Percentiles rank a stretch among this genome's conserved stretches.
Conservation (phyloP, 176 grass and related monocot genomes). For the Pontederia paniculata region DNA sequence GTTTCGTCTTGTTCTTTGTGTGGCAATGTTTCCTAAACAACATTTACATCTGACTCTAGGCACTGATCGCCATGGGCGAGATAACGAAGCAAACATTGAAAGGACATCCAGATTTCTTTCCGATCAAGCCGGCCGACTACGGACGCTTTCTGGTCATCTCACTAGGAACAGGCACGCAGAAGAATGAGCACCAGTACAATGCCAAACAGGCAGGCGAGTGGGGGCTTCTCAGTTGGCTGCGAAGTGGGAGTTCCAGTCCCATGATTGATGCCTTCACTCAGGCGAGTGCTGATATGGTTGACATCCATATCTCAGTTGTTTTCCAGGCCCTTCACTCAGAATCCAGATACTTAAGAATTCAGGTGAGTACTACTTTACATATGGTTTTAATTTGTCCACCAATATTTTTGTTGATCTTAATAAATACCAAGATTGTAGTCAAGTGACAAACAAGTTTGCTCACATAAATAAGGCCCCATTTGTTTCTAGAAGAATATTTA, state of each 20-base stretch:
- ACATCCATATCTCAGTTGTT: slow-evolving; percentile 25
- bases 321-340: slow-evolving; percentile 25
- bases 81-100: too few relatives aligned
- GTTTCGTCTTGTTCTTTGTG: neutral
- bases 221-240: slow-evolving; percentile 43
- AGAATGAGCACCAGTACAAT: slow-evolving; percentile 25
- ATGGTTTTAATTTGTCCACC: too few relatives aligned
- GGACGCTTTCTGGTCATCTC: slow-evolving; percentile 41
- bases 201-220: slow-evolving; percentile 28
- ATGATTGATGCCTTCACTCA: slow-evolving; percentile 35
- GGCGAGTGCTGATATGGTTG: slow-evolving; percentile 36
- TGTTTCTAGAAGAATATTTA: too few relatives aligned
- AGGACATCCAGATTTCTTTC: too few relatives aligned
- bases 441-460: too few relatives aligned
- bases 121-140: slow-evolving; percentile 36
- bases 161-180: slow-evolving; percentile 26
- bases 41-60: neutral
- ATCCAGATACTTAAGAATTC: slow-evolving; percentile 25
- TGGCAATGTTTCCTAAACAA: neutral
- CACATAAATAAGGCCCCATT: too few relatives aligned
- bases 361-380: slow-evolving; percentile 2
- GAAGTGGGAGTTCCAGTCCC: slow-evolving; percentile 14
- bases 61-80: too few relatives aligned
- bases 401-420: neutral
- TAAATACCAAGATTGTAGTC: neutral